These are phyloP conservation scores for Phaseolus lunatus DNA, from an alignment of 306 rosid genomes.

Conservation along the genomic window DNA sequence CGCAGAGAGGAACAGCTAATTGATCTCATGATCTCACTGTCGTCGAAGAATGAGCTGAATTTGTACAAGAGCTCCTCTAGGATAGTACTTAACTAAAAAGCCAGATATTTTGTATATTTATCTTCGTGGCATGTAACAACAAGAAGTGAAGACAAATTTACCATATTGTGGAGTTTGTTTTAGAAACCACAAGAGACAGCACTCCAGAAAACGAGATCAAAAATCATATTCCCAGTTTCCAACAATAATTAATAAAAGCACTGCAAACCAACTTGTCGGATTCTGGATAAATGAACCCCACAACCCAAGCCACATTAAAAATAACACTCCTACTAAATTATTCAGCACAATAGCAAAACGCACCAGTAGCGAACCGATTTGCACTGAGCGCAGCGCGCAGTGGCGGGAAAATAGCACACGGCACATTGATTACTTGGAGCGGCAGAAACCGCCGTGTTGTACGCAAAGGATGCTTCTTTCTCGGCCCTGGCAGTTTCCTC, in stretches of 20 bases:
- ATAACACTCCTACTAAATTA: neutral
- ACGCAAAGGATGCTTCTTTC: conserved; percentile 62
- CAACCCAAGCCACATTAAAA: neutral
- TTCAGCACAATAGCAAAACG: conserved; percentile 11
- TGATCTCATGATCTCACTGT: neutral
- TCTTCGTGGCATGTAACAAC: neutral
- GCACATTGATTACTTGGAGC: conserved; percentile 61
- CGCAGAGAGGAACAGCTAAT: conserved; percentile 2
- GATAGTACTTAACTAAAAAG: neutral
- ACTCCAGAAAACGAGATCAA: conserved; percentile 28
- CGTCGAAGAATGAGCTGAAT: neutral
- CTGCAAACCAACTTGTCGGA: neutral
- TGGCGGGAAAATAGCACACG: conserved; percentile 77
- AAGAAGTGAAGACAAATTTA: conserved; percentile 23
- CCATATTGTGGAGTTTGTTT: neutral
- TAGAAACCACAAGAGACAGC: conserved; percentile 4
- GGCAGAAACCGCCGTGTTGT: conserved; percentile 33
- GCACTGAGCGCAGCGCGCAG: conserved; percentile 81
- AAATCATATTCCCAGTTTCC: neutral
- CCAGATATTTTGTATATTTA: neutral
- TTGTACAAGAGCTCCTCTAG: neutral
- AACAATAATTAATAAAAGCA: neutral
- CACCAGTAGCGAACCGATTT: conserved; percentile 94
- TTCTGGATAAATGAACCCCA: neutral
- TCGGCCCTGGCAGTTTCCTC: conserved; percentile 85